Conservation (phyloP, 2,329 filamentous ascomycete genomes). For the Trichoderma sp. region DNA sequence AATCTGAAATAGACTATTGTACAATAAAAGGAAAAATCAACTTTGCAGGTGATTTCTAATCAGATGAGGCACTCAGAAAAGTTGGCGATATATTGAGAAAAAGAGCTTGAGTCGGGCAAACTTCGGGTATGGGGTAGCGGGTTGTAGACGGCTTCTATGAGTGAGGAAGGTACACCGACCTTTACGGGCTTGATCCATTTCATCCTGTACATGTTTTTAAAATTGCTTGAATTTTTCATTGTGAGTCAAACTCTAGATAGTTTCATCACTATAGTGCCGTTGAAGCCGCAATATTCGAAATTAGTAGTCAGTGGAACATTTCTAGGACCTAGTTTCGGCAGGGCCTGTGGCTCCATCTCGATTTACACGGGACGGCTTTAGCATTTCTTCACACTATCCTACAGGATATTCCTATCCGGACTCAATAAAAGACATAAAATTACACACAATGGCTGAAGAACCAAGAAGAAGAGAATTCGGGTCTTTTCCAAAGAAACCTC, state of each 20-base stretch:
- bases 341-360: not conserved
- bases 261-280: not conserved
- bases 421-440: not conserved
- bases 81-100: not conserved
- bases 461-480: not conserved
- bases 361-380: not conserved
- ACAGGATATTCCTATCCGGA: not conserved
- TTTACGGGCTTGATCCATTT: not conserved
- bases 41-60: not conserved
- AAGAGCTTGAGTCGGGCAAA: constrained; percentile 22
- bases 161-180: not conserved
- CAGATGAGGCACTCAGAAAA: not conserved
- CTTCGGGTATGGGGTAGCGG: constrained; percentile 20
- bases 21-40: not conserved
- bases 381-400: not conserved
- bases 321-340: not conserved
- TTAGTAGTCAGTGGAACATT: not conserved
- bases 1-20: not conserved
- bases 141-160: not conserved
- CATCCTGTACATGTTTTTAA: not conserved
- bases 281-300: not conserved
- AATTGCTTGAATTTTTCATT: not conserved
- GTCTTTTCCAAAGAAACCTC: not conserved
- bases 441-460: not conserved
- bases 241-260: not conserved